Evolutionary conservation across 192 early-diverging fungal species (phyloP).

Genomic region (Diversispora epigaea): DNA sequence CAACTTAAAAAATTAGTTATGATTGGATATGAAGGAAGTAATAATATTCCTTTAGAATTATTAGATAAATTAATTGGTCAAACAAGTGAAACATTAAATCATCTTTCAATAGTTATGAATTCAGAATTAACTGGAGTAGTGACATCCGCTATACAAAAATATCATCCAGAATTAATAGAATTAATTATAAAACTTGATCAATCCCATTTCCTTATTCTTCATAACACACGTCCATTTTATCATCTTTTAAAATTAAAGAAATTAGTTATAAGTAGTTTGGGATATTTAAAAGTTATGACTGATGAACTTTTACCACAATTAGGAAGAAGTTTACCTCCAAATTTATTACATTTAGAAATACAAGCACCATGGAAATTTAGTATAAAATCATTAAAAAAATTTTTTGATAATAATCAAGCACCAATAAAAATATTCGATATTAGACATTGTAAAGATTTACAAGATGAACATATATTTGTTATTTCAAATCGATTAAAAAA

Average conservation of each 20-base stretch:
- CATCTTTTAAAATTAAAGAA: background rate
- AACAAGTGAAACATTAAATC: background rate
- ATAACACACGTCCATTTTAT: background rate
- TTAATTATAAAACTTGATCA: slow-evolving; percentile 11
- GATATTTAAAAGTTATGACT: background rate
- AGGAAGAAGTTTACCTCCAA: slow-evolving; percentile 9
- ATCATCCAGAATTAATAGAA: slow-evolving; percentile 5
- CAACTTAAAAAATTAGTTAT: slow-evolving; percentile 20
- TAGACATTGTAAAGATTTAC: background rate
- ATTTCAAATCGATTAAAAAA: background rate
- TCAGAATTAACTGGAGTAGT: background rate
- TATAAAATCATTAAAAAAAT: background rate
- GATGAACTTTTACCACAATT: slow-evolving; percentile 1
- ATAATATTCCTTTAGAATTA: background rate
- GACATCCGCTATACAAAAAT: background rate
- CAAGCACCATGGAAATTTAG: slow-evolving; percentile 2
- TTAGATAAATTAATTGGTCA: background rate
- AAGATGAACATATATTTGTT: background rate
- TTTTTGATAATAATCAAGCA: slow-evolving; percentile 4
- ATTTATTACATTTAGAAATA: slow-evolving; percentile 1
- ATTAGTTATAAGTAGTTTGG: slow-evolving; percentile 14
- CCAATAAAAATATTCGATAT: slow-evolving; percentile 7
- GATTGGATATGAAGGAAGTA: background rate
- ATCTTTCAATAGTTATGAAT: slow-evolving; percentile 7
- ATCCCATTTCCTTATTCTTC: background rate